phyloP scores from a whole-genome alignment of 2,329 filamentous ascomycete species.

The Delphinella strobiligena region DNA sequence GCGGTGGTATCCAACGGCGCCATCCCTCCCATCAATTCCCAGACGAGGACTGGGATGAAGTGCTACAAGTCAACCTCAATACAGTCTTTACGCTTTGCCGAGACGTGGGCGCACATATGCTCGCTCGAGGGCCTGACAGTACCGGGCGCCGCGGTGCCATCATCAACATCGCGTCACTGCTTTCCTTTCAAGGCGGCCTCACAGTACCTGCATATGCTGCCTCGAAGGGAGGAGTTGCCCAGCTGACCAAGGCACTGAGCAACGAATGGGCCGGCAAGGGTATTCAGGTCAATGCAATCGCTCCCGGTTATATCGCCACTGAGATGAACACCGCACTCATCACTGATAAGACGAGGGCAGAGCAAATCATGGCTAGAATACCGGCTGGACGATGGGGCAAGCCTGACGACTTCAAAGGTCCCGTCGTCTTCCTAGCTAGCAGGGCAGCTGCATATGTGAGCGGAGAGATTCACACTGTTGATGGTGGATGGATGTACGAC shows the following conservation, averaged over 20 bases:
- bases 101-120: constrained; percentile 70
- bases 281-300: constrained; percentile 77
- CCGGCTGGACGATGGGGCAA: constrained; percentile 73
- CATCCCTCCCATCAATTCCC: constrained; percentile 68
- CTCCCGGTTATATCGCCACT: constrained; percentile 83
- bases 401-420: constrained; percentile 81
- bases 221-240: constrained; percentile 71
- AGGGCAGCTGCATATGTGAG: constrained; percentile 69
- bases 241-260: constrained; percentile 71
- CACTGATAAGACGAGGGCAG: constrained; percentile 54
- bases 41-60: constrained; percentile 63
- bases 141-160: constrained; percentile 55
- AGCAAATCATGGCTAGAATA: constrained; percentile 67
- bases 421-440: constrained; percentile 64
- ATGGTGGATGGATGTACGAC: constrained; percentile 68
- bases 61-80: constrained; percentile 78
- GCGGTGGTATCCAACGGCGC: constrained; percentile 72
- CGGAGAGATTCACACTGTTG: constrained; percentile 71
- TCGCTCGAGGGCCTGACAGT: constrained; percentile 37
- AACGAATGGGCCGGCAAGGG: constrained; percentile 80
- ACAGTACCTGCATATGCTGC: constrained; percentile 83
- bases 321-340: constrained; percentile 86
- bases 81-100: constrained; percentile 68
- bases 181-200: constrained; percentile 76
- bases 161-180: constrained; percentile 73